These are phyloP conservation scores for Achaetomiella virescens DNA, from an alignment of 495 filamentous ascomycete species.

Conservation along the genomic window DNA sequence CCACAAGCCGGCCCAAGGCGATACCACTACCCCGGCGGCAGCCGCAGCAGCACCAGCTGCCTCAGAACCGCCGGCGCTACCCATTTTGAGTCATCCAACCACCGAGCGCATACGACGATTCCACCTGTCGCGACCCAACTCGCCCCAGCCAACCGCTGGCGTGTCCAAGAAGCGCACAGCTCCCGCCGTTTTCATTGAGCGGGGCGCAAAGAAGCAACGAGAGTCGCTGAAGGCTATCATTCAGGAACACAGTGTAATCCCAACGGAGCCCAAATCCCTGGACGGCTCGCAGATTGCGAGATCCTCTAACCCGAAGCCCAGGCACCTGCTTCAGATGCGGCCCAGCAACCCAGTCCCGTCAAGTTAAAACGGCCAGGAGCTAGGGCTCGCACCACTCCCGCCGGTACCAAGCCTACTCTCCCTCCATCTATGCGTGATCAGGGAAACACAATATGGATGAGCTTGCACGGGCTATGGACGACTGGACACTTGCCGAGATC, in stretches of 20 bases:
- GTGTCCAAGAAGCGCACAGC: constrained; percentile 34
- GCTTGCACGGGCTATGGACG: constrained; percentile 44
- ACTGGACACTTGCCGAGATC: constrained; percentile 45
- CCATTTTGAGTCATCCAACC: constrained; percentile 6
- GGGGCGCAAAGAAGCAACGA: constrained; percentile 32
- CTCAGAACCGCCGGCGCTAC: background rate
- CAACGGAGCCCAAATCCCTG: background rate
- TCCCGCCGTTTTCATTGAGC: constrained; percentile 45
- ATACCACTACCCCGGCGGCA: background rate
- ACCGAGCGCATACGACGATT: constrained; percentile 33
- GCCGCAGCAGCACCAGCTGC: background rate
- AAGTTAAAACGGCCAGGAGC: constrained; percentile 23
- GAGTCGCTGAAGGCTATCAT: constrained; percentile 5
- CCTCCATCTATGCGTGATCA: constrained; percentile 37
- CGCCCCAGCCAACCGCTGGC: constrained; percentile 19
- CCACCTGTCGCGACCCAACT: constrained; percentile 39
- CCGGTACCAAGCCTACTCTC: constrained; percentile 24
- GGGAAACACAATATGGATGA: constrained; percentile 36
- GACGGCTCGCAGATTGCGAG: background rate
- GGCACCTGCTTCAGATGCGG: background rate
- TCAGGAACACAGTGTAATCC: background rate
- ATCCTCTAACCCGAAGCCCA: background rate
- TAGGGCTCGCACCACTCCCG: background rate
- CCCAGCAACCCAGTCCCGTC: background rate
- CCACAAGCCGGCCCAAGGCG: constrained; percentile 10